Evolutionary conservation across 768 basidiomycete species (phyloP).

Genomic region (Sporobolomyces phaffii): DNA sequence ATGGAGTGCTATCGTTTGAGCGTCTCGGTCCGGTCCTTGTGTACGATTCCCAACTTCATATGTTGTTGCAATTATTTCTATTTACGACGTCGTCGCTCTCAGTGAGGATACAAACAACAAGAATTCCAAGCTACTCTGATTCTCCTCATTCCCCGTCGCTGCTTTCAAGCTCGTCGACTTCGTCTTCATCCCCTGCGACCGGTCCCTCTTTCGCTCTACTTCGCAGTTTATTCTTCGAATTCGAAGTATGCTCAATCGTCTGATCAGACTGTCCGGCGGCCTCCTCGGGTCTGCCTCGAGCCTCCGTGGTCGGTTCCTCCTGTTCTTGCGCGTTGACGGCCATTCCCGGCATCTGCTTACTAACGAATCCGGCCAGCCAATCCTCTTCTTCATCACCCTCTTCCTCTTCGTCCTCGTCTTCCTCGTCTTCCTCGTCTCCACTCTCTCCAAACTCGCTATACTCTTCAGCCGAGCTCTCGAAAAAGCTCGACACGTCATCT

Average conservation of each 20-base stretch:
- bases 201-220: not conserved
- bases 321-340: not conserved
- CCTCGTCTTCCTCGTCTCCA: constrained; percentile 2
- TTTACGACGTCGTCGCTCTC: not conserved
- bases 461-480: constrained; percentile 20
- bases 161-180: constrained; percentile 16
- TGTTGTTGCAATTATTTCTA: constrained; percentile 2
- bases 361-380: constrained; percentile 26
- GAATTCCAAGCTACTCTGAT: not conserved
- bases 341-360: constrained; percentile 27
- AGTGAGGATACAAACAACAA: not conserved
- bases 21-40: not conserved
- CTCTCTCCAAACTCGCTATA: not conserved
- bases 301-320: not conserved
- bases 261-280: not conserved
- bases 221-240: too few species aligned
- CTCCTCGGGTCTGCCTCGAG: not conserved
- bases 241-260: too few species aligned
- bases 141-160: not conserved
- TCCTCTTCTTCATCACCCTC: constrained; percentile 11
- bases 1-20: constrained; percentile 15
- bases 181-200: constrained; percentile 11
- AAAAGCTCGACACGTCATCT: constrained; percentile 18
- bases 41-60: too few species aligned
- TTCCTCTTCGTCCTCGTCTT: constrained; percentile 8